Percentiles rank a stretch among this genome's conserved stretches.
Conservation (phyloP, 164 flowering plant species). For the Brasenia schreberi region DNA sequence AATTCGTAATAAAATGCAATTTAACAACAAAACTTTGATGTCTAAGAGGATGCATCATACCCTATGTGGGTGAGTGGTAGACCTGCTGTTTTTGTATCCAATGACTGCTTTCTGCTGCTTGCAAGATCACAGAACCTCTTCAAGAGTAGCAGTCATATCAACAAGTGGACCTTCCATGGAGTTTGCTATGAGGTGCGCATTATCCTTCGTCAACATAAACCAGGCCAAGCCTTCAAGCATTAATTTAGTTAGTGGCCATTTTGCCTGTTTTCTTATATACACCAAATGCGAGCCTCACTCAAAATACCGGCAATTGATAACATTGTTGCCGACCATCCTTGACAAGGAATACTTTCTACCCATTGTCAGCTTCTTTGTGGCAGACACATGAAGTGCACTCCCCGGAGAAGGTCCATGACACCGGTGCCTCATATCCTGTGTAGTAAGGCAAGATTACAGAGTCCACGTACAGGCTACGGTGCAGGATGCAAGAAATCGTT, state of each 20-base stretch:
- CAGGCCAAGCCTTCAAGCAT: slow-evolving; percentile 22
- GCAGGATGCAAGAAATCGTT: slow-evolving; percentile 36
- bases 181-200: slow-evolving; percentile 14
- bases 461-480: slow-evolving; percentile 35
- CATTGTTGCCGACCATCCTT: slow-evolving; percentile 34
- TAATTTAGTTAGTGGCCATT: slow-evolving; percentile 6
- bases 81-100: not conserved
- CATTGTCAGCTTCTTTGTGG: slow-evolving; percentile 24
- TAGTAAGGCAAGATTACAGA: slow-evolving; percentile 36
- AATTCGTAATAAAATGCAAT: slow-evolving; percentile 2
- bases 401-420: slow-evolving; percentile 29
- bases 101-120: not conserved
- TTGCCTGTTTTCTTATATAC: slow-evolving; percentile 4
- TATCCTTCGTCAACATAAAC: slow-evolving; percentile 18
- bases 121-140: slow-evolving; percentile 5
- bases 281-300: slow-evolving; percentile 21
- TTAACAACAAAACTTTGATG: slow-evolving; percentile 1
- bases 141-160: slow-evolving; percentile 27
- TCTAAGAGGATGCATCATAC: slow-evolving; percentile 5
- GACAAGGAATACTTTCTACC: slow-evolving; percentile 30
- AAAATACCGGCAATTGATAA: slow-evolving; percentile 20
- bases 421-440: slow-evolving; percentile 36
- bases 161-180: slow-evolving; percentile 14
- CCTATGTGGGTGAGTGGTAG: not conserved
- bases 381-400: slow-evolving; percentile 41